Evolutionary conservation across 169 alveolate genomes (phyloP).

Genomic region (Nephromyces sp.): DNA sequence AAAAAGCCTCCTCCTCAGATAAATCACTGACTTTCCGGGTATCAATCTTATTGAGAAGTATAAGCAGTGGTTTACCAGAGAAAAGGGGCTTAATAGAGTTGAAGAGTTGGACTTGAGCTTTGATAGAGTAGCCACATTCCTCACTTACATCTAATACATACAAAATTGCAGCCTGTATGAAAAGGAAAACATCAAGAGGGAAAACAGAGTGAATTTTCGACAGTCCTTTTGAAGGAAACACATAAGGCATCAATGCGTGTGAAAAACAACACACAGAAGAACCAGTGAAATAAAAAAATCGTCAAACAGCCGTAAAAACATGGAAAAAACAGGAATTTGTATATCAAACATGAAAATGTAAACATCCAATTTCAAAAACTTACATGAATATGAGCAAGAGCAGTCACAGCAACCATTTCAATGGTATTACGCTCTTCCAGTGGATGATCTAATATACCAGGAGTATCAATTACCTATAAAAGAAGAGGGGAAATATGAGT

Average conservation of each 20-base stretch:
- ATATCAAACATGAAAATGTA: too few species aligned
- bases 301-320: too few species aligned
- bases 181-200: background rate
- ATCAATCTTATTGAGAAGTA: slow-evolving; percentile 90
- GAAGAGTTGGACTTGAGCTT: slow-evolving; percentile 81
- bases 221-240: too few species aligned
- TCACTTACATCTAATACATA: slow-evolving; percentile 90
- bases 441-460: slow-evolving; percentile 96
- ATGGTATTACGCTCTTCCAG: slow-evolving; percentile 93
- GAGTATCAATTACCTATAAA: slow-evolving; percentile 89
- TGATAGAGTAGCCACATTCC: slow-evolving; percentile 90
- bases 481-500: background rate
- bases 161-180: slow-evolving; percentile 49
- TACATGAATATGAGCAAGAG: slow-evolving; percentile 93
- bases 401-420: slow-evolving; percentile 98
- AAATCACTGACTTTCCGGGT: slow-evolving; percentile 65
- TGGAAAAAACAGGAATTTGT: too few species aligned
- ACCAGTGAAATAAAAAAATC: too few species aligned
- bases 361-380: slow-evolving; percentile 46
- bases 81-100: slow-evolving; percentile 86
- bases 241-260: too few species aligned
- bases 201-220: too few species aligned
- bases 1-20: slow-evolving; percentile 55
- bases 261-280: too few species aligned
- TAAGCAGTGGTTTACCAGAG: slow-evolving; percentile 84